Evolutionary conservation across 2,329 filamentous ascomycete genomes (phyloP), one percentile per base, ranked within the genome.

Genomic region (Fusarium coicis): DNA sequence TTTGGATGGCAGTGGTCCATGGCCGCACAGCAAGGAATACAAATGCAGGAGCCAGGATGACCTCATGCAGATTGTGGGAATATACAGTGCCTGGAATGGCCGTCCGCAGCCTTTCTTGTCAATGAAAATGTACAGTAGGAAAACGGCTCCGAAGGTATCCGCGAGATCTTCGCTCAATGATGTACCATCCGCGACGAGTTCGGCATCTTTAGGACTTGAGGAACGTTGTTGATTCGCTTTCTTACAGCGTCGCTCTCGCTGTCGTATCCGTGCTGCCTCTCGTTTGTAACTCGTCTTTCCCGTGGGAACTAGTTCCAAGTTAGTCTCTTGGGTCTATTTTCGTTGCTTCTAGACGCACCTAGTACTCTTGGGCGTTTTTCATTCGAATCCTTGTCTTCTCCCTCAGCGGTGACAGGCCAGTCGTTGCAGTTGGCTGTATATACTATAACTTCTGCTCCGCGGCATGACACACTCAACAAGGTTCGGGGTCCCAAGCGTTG

Each of bases 381-480:
- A n/a, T 12, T 23, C 7, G 4, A 32, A 12, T 32, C 21, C 10
- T 3, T 6, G 10, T 12, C 21, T 16, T 49, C 28, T 28, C 7
- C 28, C 7, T 32, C 46, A 3, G 46, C 4, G 0, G 14, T 4
- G 3, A 16, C 7, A 11, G 12, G 21, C 21, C 15, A 4, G 3
- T 10, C 15, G 12, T 32, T 12, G 21, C 4, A 0, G 7, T 21
- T 26, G 8, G 2, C 11, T 19, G 2, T 10, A 23, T 56, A 43
- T 7, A 43, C 15, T 6, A 43, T 34, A 4, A 56, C 9, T 32
- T 15, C 28, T 23, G n/a, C 28, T 4, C n/a, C 53, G 0, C 16
- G 9, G 14, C 16, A 36, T 7, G 8, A 4, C 2, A 9, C 8
- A 5, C 4, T 6, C 2, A 14, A 19, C 0, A 23, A n/a, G 0